Conservation (phyloP, 345 rosid species). For the Gossypium rotundifolium region DNA sequence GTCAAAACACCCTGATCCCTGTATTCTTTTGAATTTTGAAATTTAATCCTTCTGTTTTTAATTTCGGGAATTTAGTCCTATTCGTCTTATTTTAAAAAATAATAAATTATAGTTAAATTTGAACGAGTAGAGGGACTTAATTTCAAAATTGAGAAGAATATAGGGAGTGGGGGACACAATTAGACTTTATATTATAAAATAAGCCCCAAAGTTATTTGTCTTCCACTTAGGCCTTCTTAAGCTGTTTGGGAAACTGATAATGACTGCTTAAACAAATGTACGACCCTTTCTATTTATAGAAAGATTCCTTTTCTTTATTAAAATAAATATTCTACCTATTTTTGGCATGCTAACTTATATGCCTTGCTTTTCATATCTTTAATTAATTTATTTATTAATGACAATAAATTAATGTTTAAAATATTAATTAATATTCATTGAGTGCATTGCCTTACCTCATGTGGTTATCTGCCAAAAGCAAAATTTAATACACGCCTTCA, state of each 20-base stretch:
- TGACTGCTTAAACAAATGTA: slow-evolving; percentile 15
- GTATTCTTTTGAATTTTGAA: no score
- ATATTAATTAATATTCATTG: neutral
- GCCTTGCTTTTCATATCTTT: neutral
- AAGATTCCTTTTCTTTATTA: slow-evolving; percentile 18
- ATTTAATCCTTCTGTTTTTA: no score
- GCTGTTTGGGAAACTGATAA: slow-evolving; percentile 20
- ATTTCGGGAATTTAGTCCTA: no score
- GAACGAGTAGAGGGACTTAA: no score
- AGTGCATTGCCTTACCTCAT: neutral
- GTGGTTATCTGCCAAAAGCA: slow-evolving; percentile 9
- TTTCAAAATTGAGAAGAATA: no score
- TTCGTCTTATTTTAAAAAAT: no score
- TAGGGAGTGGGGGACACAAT: no score
- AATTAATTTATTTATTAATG: neutral
- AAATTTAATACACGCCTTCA: neutral
- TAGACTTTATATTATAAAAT: neutral
- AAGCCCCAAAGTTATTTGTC: slow-evolving; percentile 10
- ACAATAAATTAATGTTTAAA: neutral
- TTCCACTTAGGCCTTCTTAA: slow-evolving; percentile 16
- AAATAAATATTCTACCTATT: neutral
- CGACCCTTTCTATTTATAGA: slow-evolving; percentile 19
- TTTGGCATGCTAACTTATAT: neutral
- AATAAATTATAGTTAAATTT: no score
- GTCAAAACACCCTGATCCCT: no score